Base-by-base conservation (phyloP, 2,329 filamentous ascomycete species). In the Pseudogymnoascus sp. region DNA sequence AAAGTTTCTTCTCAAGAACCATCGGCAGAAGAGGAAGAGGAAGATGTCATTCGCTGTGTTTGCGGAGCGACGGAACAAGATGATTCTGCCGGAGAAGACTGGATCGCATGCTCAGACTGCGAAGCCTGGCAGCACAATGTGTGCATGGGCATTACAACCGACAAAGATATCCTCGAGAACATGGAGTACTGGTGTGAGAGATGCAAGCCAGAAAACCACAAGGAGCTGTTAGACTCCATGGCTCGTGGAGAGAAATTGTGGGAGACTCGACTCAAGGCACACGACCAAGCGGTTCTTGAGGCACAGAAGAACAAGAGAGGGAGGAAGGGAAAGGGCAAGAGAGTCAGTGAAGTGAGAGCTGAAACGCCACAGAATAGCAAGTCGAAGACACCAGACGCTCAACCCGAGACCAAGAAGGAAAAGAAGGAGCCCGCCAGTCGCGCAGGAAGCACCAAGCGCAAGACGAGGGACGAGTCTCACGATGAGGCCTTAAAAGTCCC, bases 121-220 rank as follows among this genome's bases (percentile, higher is more conserved):
- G 86, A 85, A 59, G 93, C 89, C 43, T 99, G 94, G 94, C 94
- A 99, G 76, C 94, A 99, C 76, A 97, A 97, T 71, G 88, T 95
- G 66, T 99, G 94, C 73, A 91, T 99, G 80, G 91, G 91, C 61
- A 84, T 97, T 72, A 86, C 83, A 70, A 85, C 88, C 55, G 91
- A 90, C 69, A 84, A 87, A 33, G 89, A 82, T 63, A 77, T 64
- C 12, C 58, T 58, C 10, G 63, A 65, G 33, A 45, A 65, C 38
- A 70, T 70, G 60, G 82, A 90, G 74, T 99, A 99, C 78, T 95
- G 89, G 76, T 99, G 94, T 76, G 94, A 99, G 75, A 80, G 88
- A 75, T 97, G 94, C 78, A 83, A 83, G 61, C 94, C 94, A 0
- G 83, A 91, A 62, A 86, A 92, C 66, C 94, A 99, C 77, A 86